Percentiles rank a stretch among this genome's conserved stretches.
These are phyloP conservation scores for Schizophyllum amplum DNA, from an alignment of 1,284 basidiomycete species.

Conservation along the genomic window DNA sequence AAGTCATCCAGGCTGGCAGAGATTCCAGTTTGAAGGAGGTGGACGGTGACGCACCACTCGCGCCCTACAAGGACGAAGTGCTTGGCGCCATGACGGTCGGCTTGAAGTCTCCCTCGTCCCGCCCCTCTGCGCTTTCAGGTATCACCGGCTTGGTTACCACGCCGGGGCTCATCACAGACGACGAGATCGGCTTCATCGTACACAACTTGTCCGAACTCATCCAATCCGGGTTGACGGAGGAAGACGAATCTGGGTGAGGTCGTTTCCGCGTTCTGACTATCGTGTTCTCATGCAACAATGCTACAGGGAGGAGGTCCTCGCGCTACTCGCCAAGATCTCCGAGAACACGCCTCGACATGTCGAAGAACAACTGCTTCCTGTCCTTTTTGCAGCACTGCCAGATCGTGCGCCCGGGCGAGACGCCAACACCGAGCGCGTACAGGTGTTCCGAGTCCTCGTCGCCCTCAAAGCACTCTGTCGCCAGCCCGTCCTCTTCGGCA, in stretches of 20 bases:
- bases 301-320: slow-evolving; percentile 57
- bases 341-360: slow-evolving; percentile 58
- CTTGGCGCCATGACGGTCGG: slow-evolving; percentile 60
- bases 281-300: background rate
- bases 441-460: slow-evolving; percentile 64
- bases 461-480: slow-evolving; percentile 73
- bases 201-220: slow-evolving; percentile 71
- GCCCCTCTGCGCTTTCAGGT: slow-evolving; percentile 53
- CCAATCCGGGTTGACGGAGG: slow-evolving; percentile 45
- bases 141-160: slow-evolving; percentile 62
- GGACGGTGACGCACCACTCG: slow-evolving; percentile 29
- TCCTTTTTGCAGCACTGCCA: slow-evolving; percentile 71
- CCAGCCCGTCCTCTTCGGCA: slow-evolving; percentile 77
- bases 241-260: slow-evolving; percentile 36
- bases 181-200: slow-evolving; percentile 77
- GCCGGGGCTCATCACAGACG: slow-evolving; percentile 50
- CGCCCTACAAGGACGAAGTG: slow-evolving; percentile 69
- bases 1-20: slow-evolving; percentile 47
- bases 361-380: slow-evolving; percentile 70
- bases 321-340: slow-evolving; percentile 64
- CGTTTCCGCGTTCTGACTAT: slow-evolving; percentile 1
- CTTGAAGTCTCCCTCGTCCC: slow-evolving; percentile 45
- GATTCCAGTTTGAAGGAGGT: slow-evolving; percentile 26
- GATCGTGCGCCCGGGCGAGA: slow-evolving; percentile 52
- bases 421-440: slow-evolving; percentile 47